Evolutionary conservation across 2,329 filamentous ascomycete species (phyloP), one percentile per base, ranked within the genome.

Genomic region (Xylariaceae sp.): DNA sequence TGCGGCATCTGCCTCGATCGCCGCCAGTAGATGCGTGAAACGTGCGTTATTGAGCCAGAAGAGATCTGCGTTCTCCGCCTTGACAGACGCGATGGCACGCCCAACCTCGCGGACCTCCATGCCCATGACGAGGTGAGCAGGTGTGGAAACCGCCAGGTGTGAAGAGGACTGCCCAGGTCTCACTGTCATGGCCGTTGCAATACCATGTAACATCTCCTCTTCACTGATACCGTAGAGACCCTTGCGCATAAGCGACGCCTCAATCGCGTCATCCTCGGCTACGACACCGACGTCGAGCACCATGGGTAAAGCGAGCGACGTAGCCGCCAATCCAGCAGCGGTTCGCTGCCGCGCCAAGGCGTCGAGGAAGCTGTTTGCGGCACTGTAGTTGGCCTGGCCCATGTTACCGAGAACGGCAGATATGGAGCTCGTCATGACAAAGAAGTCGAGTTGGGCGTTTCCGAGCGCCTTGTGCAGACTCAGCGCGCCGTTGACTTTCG

Each of bases 191-290:
- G 64, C 66, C 2, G 49, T 57, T 49, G 63, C 64, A 21, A 68
- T 61, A 10, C 52, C 54, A 8, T 56, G 37, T 9, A 67, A 57
- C 22, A 68, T 54, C 3, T 66, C 40, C 26, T 65, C 60, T 47
- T 68, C 65, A 34, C 63, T 57, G 15, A 68, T 64, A 16, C 64
- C 64, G 54, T 67, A 68, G 52, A 67, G 62, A 22, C 66, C 65
- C 51, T 60, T 65, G 16, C 59, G 53, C 51, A 43, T 57, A 18
- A 69, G 56, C 2, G 60, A 40, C 2, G 56, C 49, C 46, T 67
- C 64, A 12, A 67, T 44, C 3, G 49, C 51, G 12, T 43, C 47
- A 48, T 61, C 53, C 37, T 64, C 61, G 12, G 61, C 48, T 5
- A 64, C 57, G 1, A 60, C 54, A 3, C 61, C 63, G 18, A 62